Conservation (phyloP, 345 rosid genomes). For the Boechera divaricarpa region DNA sequence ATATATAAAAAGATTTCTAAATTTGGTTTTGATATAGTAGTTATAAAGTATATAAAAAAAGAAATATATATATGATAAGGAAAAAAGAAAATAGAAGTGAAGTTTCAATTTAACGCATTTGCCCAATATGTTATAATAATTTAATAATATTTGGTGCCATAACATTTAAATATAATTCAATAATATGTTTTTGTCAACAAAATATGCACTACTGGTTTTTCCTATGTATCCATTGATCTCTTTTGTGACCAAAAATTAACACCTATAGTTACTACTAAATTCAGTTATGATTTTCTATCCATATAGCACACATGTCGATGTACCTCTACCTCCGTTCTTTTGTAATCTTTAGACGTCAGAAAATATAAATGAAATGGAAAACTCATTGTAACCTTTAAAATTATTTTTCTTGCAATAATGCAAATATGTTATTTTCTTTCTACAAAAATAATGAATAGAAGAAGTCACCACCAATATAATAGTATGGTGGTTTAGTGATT, state of each 20-base stretch:
- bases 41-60: neutral
- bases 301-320: constrained; percentile 1
- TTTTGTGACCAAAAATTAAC: neutral
- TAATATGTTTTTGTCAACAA: neutral
- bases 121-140: neutral
- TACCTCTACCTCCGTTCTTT: neutral
- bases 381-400: no score
- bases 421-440: neutral
- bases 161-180: neutral
- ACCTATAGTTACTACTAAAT: neutral
- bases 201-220: neutral
- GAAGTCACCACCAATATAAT: neutral
- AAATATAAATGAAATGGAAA: no score
- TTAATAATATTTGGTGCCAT: neutral
- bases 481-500: neutral
- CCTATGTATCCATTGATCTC: neutral
- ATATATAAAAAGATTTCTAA: no score
- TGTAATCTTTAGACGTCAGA: neutral
- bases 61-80: neutral
- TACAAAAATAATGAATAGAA: neutral
- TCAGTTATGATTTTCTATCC: neutral
- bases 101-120: neutral
- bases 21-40: neutral
- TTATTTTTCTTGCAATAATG: neutral
- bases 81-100: neutral